A percentile compares a stretch with the other conserved stretches of the same genome.
phyloP scores from a whole-genome alignment of 495 filamentous ascomycete genomes.

The Stereocaulon alpinum region DNA sequence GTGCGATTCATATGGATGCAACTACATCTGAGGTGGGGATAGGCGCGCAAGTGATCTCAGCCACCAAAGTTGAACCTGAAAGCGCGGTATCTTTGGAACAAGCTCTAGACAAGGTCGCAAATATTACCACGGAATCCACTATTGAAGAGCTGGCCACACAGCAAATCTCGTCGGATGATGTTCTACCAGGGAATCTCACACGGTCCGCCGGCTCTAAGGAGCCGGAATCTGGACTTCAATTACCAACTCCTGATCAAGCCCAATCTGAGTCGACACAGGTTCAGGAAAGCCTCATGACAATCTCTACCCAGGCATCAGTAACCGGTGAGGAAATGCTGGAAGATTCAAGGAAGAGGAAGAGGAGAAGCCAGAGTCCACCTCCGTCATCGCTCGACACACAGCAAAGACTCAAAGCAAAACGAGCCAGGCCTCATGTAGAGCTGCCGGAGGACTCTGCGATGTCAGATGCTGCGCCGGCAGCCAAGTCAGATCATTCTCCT shows the following conservation, averaged over 20 bases:
- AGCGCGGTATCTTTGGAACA: background rate
- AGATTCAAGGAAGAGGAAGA: slow-evolving; percentile 62
- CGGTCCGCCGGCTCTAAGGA: slow-evolving; percentile 3
- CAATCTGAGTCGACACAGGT: slow-evolving; percentile 17
- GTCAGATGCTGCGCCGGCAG: slow-evolving; percentile 10
- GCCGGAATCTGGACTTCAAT: background rate
- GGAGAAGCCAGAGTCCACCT: slow-evolving; percentile 58
- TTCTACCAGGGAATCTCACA: background rate
- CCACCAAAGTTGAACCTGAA: background rate
- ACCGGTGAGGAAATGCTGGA: slow-evolving; percentile 35
- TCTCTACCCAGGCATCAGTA: slow-evolving; percentile 12
- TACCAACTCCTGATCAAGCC: slow-evolving; percentile 6
- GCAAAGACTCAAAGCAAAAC: slow-evolving; percentile 35
- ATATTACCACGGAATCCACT: background rate
- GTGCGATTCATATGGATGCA: background rate
- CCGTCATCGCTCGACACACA: slow-evolving; percentile 39
- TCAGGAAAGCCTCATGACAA: slow-evolving; percentile 25
- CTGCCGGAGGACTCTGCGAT: slow-evolving; percentile 26
- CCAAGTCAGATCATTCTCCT: slow-evolving; percentile 23
- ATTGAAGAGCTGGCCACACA: background rate
- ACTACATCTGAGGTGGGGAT: background rate
- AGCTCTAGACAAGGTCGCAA: background rate
- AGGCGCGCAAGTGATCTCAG: background rate
- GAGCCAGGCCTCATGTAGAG: slow-evolving; percentile 24
- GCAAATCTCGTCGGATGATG: background rate